Percentiles rank a stretch among this genome's conserved stretches.
Conservation (phyloP, 129 eudicot genomes). For the Flaveria brownii region DNA sequence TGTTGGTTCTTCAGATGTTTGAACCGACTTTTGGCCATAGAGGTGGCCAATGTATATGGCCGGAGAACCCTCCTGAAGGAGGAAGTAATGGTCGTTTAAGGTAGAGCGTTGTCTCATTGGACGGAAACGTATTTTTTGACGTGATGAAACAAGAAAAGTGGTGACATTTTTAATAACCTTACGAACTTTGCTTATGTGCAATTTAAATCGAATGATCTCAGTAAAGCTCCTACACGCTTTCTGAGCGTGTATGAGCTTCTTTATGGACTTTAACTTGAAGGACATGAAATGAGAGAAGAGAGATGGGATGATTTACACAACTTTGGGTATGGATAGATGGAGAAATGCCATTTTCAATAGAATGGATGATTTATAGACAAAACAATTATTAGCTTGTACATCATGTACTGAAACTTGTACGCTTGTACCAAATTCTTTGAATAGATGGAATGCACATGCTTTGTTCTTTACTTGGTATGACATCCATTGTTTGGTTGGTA, state of each 20-base stretch:
- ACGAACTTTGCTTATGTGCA: constrained; percentile 20
- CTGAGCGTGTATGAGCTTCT: constrained; percentile 52
- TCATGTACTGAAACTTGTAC: constrained; percentile 14
- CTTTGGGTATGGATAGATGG: not conserved
- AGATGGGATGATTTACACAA: constrained; percentile 17
- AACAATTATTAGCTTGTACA: not conserved
- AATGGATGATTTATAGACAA: constrained; percentile 24
- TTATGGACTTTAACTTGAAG: constrained; percentile 42
- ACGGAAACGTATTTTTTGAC: constrained; percentile 9
- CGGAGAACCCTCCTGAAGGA: constrained; percentile 31
- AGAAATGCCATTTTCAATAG: constrained; percentile 15
- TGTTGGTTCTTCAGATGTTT: not conserved
- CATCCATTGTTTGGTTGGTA: constrained; percentile 14
- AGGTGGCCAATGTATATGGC: constrained; percentile 47
- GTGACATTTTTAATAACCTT: constrained; percentile 32
- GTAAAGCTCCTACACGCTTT: constrained; percentile 59
- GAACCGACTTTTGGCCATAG: constrained; percentile 31
- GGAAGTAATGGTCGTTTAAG: constrained; percentile 25
- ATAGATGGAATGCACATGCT: constrained; percentile 19
- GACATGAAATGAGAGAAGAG: constrained; percentile 24
- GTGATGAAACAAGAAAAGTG: constrained; percentile 18
- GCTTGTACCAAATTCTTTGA: constrained; percentile 12
- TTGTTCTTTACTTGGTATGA: constrained; percentile 27
- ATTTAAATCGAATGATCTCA: constrained; percentile 31
- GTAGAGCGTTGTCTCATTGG: constrained; percentile 19